Percentiles rank a stretch among this genome's conserved stretches.
phyloP scores from a whole-genome alignment of 257 asterid genomes.

The Eucommia ulmoides region DNA sequence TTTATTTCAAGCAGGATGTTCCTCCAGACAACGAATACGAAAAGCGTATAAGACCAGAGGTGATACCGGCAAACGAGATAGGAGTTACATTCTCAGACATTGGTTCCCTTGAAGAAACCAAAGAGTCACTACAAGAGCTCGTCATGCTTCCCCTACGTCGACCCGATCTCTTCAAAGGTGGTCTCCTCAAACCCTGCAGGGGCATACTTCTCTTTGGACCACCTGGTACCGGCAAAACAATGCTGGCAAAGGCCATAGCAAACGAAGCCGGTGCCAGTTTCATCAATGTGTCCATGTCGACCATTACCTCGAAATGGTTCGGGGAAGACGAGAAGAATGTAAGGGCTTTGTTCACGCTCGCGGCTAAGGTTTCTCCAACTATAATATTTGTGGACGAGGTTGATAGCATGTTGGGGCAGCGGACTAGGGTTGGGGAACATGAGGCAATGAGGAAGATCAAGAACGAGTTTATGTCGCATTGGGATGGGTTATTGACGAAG shows the following conservation, averaged over 20 bases:
- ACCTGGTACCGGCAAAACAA: conserved; percentile 99
- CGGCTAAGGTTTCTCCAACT: conserved; percentile 91
- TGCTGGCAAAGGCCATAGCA: conserved; percentile 99
- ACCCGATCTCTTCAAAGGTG: conserved; percentile 93
- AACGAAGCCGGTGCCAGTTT: conserved; percentile 98
- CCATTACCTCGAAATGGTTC: conserved; percentile 96
- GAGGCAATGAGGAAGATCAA: conserved; percentile 98
- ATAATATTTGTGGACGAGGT: conserved; percentile 95
- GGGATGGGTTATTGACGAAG: conserved; percentile 92
- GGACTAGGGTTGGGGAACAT: conserved; percentile 92
- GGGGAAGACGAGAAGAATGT: conserved; percentile 98
- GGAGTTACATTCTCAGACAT: conserved; percentile 87
- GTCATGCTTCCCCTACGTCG: conserved; percentile 98
- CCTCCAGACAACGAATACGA: conserved; percentile 93
- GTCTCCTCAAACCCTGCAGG: conserved; percentile 95
- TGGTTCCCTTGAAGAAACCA: conserved; percentile 76
- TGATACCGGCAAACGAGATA: conserved; percentile 78
- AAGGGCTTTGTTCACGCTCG: conserved; percentile 93
- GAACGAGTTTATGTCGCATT: conserved; percentile 88
- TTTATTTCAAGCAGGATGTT: conserved; percentile 74
- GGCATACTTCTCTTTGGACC: conserved; percentile 98
- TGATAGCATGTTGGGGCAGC: conserved; percentile 97
- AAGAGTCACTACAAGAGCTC: conserved; percentile 94
- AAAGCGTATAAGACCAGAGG: conserved; percentile 93
- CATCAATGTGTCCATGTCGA: conserved; percentile 94